A percentile compares a stretch with the other conserved stretches of the same genome.
Evolutionary conservation across 2,329 filamentous ascomycete species (phyloP).

Genomic region (Lasiodiplodia gonubiensis): DNA sequence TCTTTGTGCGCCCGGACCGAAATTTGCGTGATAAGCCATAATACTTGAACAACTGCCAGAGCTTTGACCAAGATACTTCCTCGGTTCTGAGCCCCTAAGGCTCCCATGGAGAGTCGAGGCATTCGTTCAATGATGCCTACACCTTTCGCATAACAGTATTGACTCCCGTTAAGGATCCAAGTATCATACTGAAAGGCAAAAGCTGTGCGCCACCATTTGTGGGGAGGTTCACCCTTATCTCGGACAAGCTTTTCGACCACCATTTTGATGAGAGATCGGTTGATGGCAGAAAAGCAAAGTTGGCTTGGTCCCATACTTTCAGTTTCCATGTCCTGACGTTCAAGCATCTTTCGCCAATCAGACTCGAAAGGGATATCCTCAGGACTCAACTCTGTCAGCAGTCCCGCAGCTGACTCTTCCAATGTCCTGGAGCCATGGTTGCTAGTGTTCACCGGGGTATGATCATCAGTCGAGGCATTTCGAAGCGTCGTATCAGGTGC

Average conservation of each 20-base stretch:
- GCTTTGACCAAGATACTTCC: not conserved
- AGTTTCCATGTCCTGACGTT: not conserved
- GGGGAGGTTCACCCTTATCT: accelerated
- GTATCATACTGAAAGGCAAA: not conserved
- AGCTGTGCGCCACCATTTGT: not conserved
- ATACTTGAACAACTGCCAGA: not conserved
- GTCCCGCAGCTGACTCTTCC: no score
- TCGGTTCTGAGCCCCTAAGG: not conserved
- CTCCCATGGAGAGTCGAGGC: not conserved
- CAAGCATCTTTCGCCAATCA: not conserved
- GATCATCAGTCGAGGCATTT: not conserved
- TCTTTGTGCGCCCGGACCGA: not conserved
- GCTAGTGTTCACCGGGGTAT: accelerated
- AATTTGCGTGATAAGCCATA: not conserved
- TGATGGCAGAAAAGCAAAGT: not conserved
- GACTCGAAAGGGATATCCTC: not conserved
- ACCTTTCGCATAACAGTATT: not conserved
- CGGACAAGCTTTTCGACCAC: not conserved
- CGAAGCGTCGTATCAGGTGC: not conserved
- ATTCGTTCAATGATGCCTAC: not conserved
- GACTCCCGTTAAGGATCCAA: not conserved
- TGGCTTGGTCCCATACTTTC: not conserved
- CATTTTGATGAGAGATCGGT: not conserved
- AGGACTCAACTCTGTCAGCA: no score
- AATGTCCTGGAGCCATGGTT: not conserved